A percentile compares a stretch with the other conserved stretches of the same genome.
Conservation (phyloP, 257 asterid genomes). For the Solanum megistacrolobum region DNA sequence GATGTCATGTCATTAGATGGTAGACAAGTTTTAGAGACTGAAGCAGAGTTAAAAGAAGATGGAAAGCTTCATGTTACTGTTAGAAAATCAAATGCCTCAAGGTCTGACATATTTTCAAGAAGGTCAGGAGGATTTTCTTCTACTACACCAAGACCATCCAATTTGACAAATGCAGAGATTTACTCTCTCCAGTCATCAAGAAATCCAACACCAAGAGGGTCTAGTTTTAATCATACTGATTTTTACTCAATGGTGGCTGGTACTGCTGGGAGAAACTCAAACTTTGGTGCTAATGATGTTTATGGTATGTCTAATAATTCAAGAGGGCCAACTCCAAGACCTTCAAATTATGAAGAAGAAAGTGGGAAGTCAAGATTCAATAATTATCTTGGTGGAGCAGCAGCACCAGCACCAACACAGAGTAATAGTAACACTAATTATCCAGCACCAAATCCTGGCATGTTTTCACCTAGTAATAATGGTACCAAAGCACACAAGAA, state of each 20-base stretch:
- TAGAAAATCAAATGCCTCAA: constrained; percentile 65
- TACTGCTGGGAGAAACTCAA: constrained; percentile 56
- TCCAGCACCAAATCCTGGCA: constrained; percentile 76
- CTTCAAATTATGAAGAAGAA: constrained; percentile 77
- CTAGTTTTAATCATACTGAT: constrained; percentile 77
- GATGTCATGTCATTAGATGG: constrained; percentile 83
- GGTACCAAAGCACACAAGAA: constrained; percentile 37
- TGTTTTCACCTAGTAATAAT: constrained; percentile 50
- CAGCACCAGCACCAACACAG: neutral
- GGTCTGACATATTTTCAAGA: constrained; percentile 66
- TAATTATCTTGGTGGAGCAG: constrained; percentile 22
- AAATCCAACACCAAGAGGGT: constrained; percentile 83
- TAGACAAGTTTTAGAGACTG: constrained; percentile 63
- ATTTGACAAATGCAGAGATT: constrained; percentile 77
- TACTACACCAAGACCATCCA: constrained; percentile 68
- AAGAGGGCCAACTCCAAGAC: constrained; percentile 65
- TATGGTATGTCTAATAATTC: constrained; percentile 38
- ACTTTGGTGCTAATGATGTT: constrained; percentile 60
- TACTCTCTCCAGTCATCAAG: constrained; percentile 78
- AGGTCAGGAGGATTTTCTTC: constrained; percentile 55
- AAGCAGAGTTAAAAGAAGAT: constrained; percentile 62
- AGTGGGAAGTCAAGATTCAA: constrained; percentile 38
- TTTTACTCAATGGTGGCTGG: constrained; percentile 72
- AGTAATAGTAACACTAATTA: constrained; percentile 20
- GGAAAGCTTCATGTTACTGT: constrained; percentile 81